Percentiles rank a stretch among this genome's conserved stretches.
Evolutionary conservation across 768 basidiomycete genomes (phyloP).

Genomic region (Amanita rubescens): DNA sequence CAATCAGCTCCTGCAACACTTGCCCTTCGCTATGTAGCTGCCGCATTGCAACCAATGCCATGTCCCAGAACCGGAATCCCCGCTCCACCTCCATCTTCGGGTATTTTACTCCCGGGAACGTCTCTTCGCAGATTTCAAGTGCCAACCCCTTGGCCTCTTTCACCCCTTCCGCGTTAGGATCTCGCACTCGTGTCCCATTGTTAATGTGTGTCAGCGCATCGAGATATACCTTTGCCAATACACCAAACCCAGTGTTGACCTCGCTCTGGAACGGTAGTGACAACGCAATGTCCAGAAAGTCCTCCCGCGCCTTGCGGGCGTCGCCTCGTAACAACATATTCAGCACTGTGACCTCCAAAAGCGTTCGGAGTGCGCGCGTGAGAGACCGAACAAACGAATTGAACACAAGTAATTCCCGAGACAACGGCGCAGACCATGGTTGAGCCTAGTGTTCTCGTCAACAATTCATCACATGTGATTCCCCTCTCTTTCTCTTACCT

Average conservation of each 20-base stretch:
- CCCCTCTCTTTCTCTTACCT: slow-evolving; percentile 41
- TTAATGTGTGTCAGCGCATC: slow-evolving; percentile 89
- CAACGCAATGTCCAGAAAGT: slow-evolving; percentile 85
- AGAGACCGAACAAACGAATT: slow-evolving; percentile 95
- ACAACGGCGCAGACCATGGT: slow-evolving; percentile 93
- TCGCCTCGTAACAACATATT: slow-evolving; percentile 92
- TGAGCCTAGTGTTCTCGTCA: slow-evolving; percentile 45
- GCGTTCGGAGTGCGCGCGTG: slow-evolving; percentile 81
- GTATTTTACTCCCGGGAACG: slow-evolving; percentile 85
- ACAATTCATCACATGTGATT: slow-evolving; percentile 1
- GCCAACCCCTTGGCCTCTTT: slow-evolving; percentile 80
- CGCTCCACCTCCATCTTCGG: slow-evolving; percentile 88
- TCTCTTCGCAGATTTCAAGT: slow-evolving; percentile 87
- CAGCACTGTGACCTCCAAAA: slow-evolving; percentile 85
- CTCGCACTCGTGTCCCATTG: slow-evolving; percentile 67
- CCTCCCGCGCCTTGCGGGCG: slow-evolving; percentile 81
- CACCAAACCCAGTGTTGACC: slow-evolving; percentile 96
- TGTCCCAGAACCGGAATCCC: slow-evolving; percentile 98
- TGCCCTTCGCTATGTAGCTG: slow-evolving; percentile 78
- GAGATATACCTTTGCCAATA: slow-evolving; percentile 93
- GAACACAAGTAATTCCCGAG: slow-evolving; percentile 94
- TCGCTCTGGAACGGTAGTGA: slow-evolving; percentile 93
- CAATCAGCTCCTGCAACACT: slow-evolving; percentile 80
- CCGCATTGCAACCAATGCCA: slow-evolving; percentile 84
- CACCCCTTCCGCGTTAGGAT: slow-evolving; percentile 73